These are phyloP conservation scores for Pleurotus platypus DNA, from an alignment of 768 basidiomycete genomes.

Conservation along the genomic window DNA sequence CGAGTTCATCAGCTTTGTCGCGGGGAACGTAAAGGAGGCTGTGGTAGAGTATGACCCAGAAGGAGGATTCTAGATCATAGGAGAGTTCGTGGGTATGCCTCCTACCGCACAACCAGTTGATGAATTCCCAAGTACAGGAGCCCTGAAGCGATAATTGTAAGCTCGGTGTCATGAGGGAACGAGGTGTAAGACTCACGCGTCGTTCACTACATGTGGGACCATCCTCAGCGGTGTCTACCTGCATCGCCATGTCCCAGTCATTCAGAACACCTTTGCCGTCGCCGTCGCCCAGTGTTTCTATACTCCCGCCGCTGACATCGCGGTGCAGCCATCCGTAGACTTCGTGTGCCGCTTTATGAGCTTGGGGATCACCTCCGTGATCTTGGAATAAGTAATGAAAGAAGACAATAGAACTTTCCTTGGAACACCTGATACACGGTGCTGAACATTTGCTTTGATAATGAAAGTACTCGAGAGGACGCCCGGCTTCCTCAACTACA, in stretches of 20 bases:
- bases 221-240: neutral
- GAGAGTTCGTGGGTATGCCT: constrained; percentile 9
- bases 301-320: constrained; percentile 8
- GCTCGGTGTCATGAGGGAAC: too few relatives aligned
- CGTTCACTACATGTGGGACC: neutral
- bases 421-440: neutral
- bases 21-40: constrained; percentile 12
- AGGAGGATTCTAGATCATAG: constrained; percentile 14
- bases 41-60: constrained; percentile 16
- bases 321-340: constrained; percentile 1
- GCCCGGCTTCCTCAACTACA: neutral
- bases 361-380: neutral
- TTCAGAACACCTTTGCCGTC: neutral
- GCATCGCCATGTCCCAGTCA: constrained; percentile 6
- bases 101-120: neutral
- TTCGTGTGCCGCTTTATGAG: constrained; percentile 3
- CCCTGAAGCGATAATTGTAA: constrained; percentile 7
- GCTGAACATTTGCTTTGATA: neutral
- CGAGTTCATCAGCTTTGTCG: neutral
- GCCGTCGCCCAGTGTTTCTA: constrained; percentile 1
- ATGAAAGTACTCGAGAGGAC: neutral
- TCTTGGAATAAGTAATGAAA: neutral
- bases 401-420: neutral
- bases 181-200: neutral
- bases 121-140: constrained; percentile 13